phyloP scores from a whole-genome alignment of 169 alveolate genomes.

The Plasmodium relictum region DNA sequence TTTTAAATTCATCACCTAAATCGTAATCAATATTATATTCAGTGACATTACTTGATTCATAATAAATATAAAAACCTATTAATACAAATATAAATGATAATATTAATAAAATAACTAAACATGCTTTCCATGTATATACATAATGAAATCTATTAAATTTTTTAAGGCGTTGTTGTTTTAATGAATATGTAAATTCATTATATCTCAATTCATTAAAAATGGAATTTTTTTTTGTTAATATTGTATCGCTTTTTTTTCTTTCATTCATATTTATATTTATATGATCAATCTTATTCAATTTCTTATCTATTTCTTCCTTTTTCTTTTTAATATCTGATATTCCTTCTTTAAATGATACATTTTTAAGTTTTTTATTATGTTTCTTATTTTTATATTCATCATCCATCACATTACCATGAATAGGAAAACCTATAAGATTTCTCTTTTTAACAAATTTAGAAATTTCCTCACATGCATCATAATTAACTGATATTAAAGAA shows the following conservation, averaged over 20 bases:
- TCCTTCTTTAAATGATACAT: slow-evolving; percentile 13
- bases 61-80: slow-evolving; percentile 51
- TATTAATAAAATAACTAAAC: slow-evolving; percentile 10
- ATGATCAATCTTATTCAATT: not conserved
- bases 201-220: slow-evolving; percentile 28
- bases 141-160: slow-evolving; percentile 37
- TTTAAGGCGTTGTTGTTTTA: slow-evolving; percentile 66
- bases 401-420: slow-evolving; percentile 29
- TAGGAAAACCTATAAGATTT: not conserved
- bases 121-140: slow-evolving; percentile 43
- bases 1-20: slow-evolving; percentile 13
- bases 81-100: slow-evolving; percentile 17
- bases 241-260: slow-evolving; percentile 17
- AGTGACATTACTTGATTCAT: slow-evolving; percentile 31
- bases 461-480: slow-evolving; percentile 31
- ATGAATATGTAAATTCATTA: slow-evolving; percentile 28
- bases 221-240: slow-evolving; percentile 10
- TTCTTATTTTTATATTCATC: not conserved
- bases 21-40: slow-evolving; percentile 34
- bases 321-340: not conserved
- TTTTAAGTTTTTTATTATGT: not conserved
- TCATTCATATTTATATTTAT: slow-evolving; percentile 12
- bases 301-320: not conserved
- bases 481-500: slow-evolving; percentile 41
- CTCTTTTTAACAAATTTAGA: slow-evolving; percentile 2